Evolutionary conservation across 306 rosid genomes (phyloP), one percentile per base, ranked within the genome.

Genomic region (Cicer yamashitae): DNA sequence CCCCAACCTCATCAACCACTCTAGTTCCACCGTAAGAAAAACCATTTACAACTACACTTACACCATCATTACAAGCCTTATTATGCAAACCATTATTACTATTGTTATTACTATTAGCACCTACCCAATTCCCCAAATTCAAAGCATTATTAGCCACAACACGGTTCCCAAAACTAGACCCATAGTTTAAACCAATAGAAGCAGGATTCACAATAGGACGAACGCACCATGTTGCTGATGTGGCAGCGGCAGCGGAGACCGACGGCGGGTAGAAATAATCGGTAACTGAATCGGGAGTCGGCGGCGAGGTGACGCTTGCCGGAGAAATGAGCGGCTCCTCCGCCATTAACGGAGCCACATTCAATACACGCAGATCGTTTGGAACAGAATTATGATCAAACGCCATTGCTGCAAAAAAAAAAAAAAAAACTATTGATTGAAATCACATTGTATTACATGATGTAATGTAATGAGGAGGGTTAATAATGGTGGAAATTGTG

Each of bases 361-460:
- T 88, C 71, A 91, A 71, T 3, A 91, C 90, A 7, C 88, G 82
- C 13, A 93, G 74, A 84, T 88, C 94, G 6, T 76, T 77, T 0
- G 89, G 87, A 72, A 82, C 52, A 10, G 92, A 85, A 52, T 86
- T 88, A 34, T 87, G 96, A 83, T 94, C 97, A 74, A 88, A 94
- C 78, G 94, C 93, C 98, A 91, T 91, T 14, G 44, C 85, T 77
- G 48, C 62, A 40, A 30, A 30, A 30, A 30, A 30, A 3, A 20
- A 18, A 20, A 25, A 3, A 60, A 62, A 52, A 4, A 5, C 0
- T 30, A 25, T 12, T 1, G 43, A 75, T 66, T 25, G 51, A 57
- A 66, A 74, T 60, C 6, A 73, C 2, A 30, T 30, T 30, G 37
- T 30, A 30, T 30, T 30, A 30, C 37, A 30, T 30, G 5, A 30